Evolutionary conservation across 2,329 filamentous ascomycete species (phyloP), one percentile per base, ranked within the genome.

Genomic region (Nemania diffusa): DNA sequence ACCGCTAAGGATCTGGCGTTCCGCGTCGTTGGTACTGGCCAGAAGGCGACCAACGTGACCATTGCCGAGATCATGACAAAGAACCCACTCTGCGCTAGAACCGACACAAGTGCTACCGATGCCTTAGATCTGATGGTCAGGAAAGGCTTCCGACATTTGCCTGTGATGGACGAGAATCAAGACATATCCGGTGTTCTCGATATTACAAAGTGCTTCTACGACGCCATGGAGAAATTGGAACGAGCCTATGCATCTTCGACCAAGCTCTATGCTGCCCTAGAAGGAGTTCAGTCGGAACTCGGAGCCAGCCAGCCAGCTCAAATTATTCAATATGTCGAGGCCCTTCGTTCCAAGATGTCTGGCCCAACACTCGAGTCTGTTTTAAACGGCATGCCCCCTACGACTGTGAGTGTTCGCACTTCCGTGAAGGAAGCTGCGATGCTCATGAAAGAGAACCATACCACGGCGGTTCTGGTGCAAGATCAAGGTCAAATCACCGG

Each of bases 51-150:
- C 79, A 93, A 91, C 78, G 89, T 98, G 74, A 97, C 93, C 24
- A 97, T 99, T 78, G 92, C 94, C 73, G 94, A 98, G 78, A 99
- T 99, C 80, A 99, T 99, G 96, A 99, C 96, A 78, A 97, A 98
- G 86, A 99, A 99, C 83, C 96, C 96, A 11, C 88, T 99, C 17
- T 99, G 96, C 80, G 96, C 96, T 62, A 90, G 96, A 79, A 99
- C 96, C 65, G 96, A 99, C 78, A 99, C 96, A 37, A 98, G 95
- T 81, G 96, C 96, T 40, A 99, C 96, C 50, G 96, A 99, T 84
- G 96, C 96, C 34, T 84, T 99, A 70, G 95, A 99, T 80, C 86
- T 98, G 65, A 99, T 99, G 96, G 96, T 99, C 64, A 88, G 95
- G 74, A 98, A 98, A 83, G 96, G 96, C 20, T 99, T 99, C 85